A percentile compares a stretch with the other conserved stretches of the same genome.
phyloP scores from a whole-genome alignment of 768 basidiomycete genomes.

The Tulasnella sp. region DNA sequence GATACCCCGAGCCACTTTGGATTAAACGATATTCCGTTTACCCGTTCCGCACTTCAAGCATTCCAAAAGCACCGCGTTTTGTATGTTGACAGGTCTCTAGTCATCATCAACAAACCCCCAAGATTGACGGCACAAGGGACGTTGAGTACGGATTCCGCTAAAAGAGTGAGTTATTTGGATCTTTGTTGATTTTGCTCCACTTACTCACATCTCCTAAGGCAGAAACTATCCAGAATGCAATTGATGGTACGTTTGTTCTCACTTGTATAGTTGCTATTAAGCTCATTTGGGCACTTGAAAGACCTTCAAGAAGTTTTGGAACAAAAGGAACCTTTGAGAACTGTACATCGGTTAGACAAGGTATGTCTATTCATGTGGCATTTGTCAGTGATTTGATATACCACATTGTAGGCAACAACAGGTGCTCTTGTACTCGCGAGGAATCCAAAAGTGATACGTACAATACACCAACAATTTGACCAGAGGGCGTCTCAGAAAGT shows the following conservation, averaged over 20 bases:
- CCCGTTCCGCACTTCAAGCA: neutral
- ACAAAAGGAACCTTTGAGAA: constrained; percentile 2
- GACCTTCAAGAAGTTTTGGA: neutral
- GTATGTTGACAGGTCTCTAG: neutral
- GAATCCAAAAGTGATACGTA: neutral
- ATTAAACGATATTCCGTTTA: too few species aligned
- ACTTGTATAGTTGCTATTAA: neutral
- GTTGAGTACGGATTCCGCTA: neutral
- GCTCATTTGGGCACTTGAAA: neutral
- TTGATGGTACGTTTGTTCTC: neutral
- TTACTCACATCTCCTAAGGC: neutral
- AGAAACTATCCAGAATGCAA: neutral
- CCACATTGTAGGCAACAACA: neutral
- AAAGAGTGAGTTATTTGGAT: neutral
- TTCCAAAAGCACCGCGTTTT: neutral
- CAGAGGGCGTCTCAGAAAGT: neutral
- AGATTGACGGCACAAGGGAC: constrained; percentile 2
- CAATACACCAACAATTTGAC: neutral
- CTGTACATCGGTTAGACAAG: constrained; percentile 6
- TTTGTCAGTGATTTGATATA: neutral
- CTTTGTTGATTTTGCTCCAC: neutral
- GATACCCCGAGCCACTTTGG: too few species aligned
- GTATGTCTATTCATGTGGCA: neutral
- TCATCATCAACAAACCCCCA: constrained; percentile 2
- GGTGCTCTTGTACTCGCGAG: neutral